Conservation (phyloP, 1,139 yeast species). For the Geotrichum cucujoidarum region DNA sequence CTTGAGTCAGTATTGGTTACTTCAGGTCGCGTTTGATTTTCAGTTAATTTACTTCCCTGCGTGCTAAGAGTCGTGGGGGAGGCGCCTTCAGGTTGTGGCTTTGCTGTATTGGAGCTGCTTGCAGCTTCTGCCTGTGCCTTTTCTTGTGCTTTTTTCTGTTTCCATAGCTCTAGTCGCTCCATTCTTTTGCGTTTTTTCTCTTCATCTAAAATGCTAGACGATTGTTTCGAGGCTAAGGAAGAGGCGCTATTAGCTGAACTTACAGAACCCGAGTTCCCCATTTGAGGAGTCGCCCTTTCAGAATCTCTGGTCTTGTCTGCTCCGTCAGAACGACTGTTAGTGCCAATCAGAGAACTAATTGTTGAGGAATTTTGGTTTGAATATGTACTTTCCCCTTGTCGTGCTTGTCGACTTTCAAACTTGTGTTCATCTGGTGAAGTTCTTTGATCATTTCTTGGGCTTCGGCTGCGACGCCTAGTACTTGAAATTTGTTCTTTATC, state of each 20-base stretch:
- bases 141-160: conserved; percentile 34
- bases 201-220: conserved; percentile 27
- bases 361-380: too few species aligned
- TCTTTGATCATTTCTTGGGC: conserved; percentile 8
- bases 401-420: too few species aligned
- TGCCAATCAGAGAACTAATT: too few species aligned
- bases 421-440: too few species aligned
- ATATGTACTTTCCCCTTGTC: too few species aligned
- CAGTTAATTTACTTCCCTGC: conserved; percentile 19
- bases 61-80: conserved; percentile 1
- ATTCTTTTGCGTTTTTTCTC: conserved; percentile 35
- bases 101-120: conserved; percentile 12
- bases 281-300: too few species aligned
- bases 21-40: conserved; percentile 1
- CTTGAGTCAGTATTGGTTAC: conserved; percentile 19
- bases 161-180: conserved; percentile 40
- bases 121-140: conserved; percentile 22
- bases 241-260: too few species aligned
- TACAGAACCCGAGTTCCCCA: too few species aligned
- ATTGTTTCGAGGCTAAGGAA: too few species aligned
- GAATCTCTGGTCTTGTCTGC: too few species aligned
- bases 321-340: too few species aligned
- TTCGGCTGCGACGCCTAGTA: conserved; percentile 7
- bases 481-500: conserved; percentile 16
- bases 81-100: too few species aligned